Evolutionary conservation across 78 protist genomes (phyloP).

Genomic region (Creolimax fragrantissima): DNA sequence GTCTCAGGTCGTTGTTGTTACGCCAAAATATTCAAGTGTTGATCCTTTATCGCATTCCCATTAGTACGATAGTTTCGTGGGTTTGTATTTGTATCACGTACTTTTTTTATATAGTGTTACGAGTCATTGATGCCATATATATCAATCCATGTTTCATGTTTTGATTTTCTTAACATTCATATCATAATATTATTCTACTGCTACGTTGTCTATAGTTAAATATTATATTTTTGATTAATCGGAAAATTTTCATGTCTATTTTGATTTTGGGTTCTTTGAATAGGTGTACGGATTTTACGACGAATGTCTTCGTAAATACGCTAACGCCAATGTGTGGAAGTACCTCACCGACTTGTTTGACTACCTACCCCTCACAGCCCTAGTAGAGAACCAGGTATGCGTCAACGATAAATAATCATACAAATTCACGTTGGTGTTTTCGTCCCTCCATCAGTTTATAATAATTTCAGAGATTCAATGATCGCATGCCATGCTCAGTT

Average conservation of each 20-base stretch:
- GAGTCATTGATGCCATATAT: too few species aligned
- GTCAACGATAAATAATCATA: background rate
- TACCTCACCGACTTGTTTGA: conserved; percentile 89
- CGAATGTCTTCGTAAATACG: conserved; percentile 95
- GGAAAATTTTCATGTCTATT: background rate
- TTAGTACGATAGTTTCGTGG: background rate
- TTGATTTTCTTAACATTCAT: too few species aligned
- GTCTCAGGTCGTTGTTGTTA: conserved; percentile 27
- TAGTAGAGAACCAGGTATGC: conserved; percentile 73
- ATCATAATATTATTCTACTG: too few species aligned
- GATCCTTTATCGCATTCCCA: background rate
- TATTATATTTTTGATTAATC: too few species aligned
- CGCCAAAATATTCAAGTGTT: background rate
- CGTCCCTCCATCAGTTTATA: background rate
- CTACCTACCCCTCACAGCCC: conserved; percentile 82
- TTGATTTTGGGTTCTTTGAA: background rate
- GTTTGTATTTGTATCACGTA: too few species aligned
- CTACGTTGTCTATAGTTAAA: too few species aligned
- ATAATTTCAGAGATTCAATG: background rate
- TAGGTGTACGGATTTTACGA: conserved; percentile 35
- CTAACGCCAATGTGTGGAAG: conserved; percentile 89
- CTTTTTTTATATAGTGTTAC: too few species aligned
- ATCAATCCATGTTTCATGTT: too few species aligned
- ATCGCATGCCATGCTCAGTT: background rate
- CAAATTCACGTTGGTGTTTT: background rate